Conservation (phyloP, 768 basidiomycete species). For the Mycena kentingensis region DNA sequence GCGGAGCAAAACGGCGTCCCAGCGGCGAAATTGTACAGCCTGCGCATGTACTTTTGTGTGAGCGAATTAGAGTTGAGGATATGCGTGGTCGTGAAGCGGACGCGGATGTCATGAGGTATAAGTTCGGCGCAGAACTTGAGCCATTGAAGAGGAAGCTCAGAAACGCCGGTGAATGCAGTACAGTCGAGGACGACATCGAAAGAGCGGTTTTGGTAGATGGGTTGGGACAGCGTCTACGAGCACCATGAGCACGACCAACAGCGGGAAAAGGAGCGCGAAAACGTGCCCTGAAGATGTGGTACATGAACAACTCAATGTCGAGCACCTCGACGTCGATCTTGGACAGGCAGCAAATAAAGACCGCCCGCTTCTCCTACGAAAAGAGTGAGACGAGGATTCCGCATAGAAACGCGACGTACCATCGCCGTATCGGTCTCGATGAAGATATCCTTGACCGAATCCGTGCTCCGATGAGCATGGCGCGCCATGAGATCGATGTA, state of each 20-base stretch:
- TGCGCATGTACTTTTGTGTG: constrained; percentile 72
- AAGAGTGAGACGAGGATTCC: neutral
- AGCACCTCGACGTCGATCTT: constrained; percentile 78
- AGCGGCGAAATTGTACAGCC: constrained; percentile 71
- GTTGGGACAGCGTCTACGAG: constrained; percentile 51
- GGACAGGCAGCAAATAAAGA: constrained; percentile 67
- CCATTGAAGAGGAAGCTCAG: constrained; percentile 82
- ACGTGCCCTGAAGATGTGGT: constrained; percentile 72
- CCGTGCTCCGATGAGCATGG: constrained; percentile 58
- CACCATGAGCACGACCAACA: neutral
- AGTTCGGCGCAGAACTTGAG: constrained; percentile 76
- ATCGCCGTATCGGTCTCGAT: constrained; percentile 49
- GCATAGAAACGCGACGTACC: constrained; percentile 36
- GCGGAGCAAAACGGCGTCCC: constrained; percentile 52
- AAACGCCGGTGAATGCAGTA: constrained; percentile 72
- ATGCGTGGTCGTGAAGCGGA: constrained; percentile 60
- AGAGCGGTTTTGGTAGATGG: constrained; percentile 46
- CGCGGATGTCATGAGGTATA: constrained; percentile 68
- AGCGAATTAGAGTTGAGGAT: constrained; percentile 75
- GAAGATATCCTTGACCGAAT: constrained; percentile 69
- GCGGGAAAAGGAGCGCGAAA: neutral
- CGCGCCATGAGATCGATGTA: constrained; percentile 70
- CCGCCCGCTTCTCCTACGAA: constrained; percentile 45
- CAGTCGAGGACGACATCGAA: constrained; percentile 84
- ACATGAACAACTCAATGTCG: constrained; percentile 77